phyloP scores from a whole-genome alignment of 805 yeast genomes.

The Candida ascalaphidarum region DNA sequence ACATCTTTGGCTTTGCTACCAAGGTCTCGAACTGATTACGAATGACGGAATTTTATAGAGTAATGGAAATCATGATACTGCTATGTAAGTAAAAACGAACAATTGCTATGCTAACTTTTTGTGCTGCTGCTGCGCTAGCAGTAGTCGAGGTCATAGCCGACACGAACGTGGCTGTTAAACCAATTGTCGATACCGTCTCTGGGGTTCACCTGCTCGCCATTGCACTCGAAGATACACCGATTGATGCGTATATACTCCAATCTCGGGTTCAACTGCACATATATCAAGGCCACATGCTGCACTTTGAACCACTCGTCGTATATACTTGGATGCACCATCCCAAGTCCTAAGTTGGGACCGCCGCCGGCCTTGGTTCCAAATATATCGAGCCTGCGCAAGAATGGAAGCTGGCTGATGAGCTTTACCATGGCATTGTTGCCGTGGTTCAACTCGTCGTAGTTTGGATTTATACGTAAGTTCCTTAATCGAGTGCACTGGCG shows the following conservation, averaged over 20 bases:
- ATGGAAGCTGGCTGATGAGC: conserved; percentile 15
- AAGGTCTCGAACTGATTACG: no score
- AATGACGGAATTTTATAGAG: no score
- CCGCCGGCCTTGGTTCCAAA: conserved; percentile 46
- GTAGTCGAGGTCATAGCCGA: not conserved
- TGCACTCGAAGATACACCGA: conserved; percentile 38
- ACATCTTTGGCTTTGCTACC: conserved; percentile 24
- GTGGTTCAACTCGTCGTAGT: conserved; percentile 8
- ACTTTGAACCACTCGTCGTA: conserved; percentile 52
- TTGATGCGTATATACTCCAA: conserved; percentile 41
- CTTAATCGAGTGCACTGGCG: conserved; percentile 11
- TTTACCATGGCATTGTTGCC: conserved; percentile 9
- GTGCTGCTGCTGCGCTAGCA: no score
- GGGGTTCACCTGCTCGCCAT: conserved; percentile 20
- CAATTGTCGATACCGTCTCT: conserved; percentile 39
- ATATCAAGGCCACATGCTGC: conserved; percentile 41
- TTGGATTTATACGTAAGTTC: conserved; percentile 34
- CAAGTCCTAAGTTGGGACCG: conserved; percentile 46
- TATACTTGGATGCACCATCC: conserved; percentile 43
- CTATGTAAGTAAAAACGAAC: no score
- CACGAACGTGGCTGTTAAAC: conserved; percentile 31
- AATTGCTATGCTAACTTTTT: no score
- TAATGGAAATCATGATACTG: no score
- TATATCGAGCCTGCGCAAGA: conserved; percentile 30
- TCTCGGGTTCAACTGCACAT: conserved; percentile 15